These are phyloP conservation scores for Pilaira anomala DNA, from an alignment of 192 early-diverging fungal genomes.

Conservation along the genomic window DNA sequence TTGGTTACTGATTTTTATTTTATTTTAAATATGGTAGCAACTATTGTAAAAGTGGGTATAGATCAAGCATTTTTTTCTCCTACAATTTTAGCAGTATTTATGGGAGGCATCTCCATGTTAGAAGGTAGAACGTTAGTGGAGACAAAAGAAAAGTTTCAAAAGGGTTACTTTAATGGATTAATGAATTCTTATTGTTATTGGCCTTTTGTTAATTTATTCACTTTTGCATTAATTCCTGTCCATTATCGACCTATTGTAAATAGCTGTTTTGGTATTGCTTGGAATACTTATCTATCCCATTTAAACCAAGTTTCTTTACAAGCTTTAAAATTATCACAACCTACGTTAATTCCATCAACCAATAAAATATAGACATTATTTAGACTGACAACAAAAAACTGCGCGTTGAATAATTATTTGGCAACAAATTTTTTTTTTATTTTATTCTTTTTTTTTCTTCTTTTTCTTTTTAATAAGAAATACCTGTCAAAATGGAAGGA, in stretches of 20 bases:
- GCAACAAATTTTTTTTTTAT: too few relatives aligned
- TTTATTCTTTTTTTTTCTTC: too few relatives aligned
- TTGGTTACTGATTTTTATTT: background rate
- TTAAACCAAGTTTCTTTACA: conserved; percentile 16
- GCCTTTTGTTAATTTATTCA: conserved; percentile 24
- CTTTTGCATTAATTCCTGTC: conserved; percentile 10
- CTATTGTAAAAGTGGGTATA: conserved; percentile 2
- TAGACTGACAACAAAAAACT: background rate
- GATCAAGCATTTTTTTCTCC: conserved; percentile 24
- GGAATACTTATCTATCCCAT: conserved; percentile 27
- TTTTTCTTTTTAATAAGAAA: too few relatives aligned
- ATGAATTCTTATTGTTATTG: conserved; percentile 22
- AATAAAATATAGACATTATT: background rate
- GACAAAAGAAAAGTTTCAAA: conserved; percentile 21
- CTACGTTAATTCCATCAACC: background rate
- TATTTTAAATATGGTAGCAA: background rate
- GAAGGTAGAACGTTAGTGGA: conserved; percentile 7
- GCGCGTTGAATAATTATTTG: too few relatives aligned
- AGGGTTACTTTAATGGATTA: conserved; percentile 16
- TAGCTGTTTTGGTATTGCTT: conserved; percentile 8
- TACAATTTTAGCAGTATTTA: conserved; percentile 12
- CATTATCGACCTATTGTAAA: conserved; percentile 22
- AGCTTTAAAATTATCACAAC: background rate
- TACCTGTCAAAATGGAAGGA: too few relatives aligned
- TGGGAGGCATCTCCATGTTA: conserved; percentile 20